Evolutionary conservation across 106 monocot species (phyloP).

Genomic region (Acanthochlamys bracteata): DNA sequence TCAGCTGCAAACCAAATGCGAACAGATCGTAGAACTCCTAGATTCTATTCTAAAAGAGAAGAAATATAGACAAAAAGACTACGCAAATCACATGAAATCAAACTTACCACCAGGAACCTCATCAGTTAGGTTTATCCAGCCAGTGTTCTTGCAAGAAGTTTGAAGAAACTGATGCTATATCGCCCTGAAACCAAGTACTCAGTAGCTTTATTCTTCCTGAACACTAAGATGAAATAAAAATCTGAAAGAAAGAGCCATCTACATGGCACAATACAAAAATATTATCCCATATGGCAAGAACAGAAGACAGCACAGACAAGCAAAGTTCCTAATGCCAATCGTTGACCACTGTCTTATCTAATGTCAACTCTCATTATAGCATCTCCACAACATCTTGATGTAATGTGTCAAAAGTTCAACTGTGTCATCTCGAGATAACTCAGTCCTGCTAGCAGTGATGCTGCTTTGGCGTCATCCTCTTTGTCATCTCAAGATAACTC

Average conservation of each 20-base stretch:
- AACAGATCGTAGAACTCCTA: background rate
- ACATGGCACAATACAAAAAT: too few species aligned
- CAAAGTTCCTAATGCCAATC: too few species aligned
- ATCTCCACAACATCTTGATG: too few species aligned
- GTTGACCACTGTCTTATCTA: too few species aligned
- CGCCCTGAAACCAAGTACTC: slow-evolving; percentile 64
- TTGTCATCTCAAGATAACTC: slow-evolving; percentile 66
- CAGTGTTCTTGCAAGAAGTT: slow-evolving; percentile 56
- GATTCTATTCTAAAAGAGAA: background rate
- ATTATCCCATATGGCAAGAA: too few species aligned
- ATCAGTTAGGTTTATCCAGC: slow-evolving; percentile 26
- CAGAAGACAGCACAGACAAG: too few species aligned
- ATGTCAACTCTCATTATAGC: too few species aligned
- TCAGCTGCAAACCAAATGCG: slow-evolving; percentile 36
- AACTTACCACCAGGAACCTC: slow-evolving; percentile 47
- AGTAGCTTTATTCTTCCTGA: slow-evolving; percentile 64
- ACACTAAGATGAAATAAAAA: too few species aligned
- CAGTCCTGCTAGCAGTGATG: too few species aligned
- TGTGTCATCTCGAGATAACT: slow-evolving; percentile 63
- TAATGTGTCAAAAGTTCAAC: too few species aligned
- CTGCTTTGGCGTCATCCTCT: too few species aligned
- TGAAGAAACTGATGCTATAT: slow-evolving; percentile 60
- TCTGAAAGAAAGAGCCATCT: too few species aligned
- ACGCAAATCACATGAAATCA: background rate
- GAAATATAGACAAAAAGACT: background rate